A percentile compares a stretch with the other conserved stretches of the same genome.
Evolutionary conservation across 495 filamentous ascomycete species (phyloP).

Genomic region (Lasiosphaeria hispida): DNA sequence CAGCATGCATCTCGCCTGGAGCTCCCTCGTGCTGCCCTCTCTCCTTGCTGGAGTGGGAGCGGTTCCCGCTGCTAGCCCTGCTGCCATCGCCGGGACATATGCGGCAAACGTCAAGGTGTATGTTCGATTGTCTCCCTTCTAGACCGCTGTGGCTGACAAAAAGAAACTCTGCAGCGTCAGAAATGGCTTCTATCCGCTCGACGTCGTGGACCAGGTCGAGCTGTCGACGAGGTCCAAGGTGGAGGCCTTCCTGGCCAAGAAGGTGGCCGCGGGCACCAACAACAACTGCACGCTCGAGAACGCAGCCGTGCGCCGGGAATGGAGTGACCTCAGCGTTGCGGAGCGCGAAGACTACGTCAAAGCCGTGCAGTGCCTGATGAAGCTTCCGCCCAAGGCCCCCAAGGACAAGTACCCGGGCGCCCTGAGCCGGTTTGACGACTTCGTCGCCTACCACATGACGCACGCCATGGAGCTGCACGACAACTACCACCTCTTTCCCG

Average conservation of each 20-base stretch:
- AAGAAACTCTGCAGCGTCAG: background rate
- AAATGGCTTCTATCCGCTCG: background rate
- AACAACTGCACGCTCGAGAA: constrained; percentile 14
- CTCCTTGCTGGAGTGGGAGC: background rate
- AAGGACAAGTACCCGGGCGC: constrained; percentile 48
- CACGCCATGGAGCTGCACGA: constrained; percentile 50
- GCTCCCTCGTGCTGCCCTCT: background rate
- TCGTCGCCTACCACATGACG: constrained; percentile 49
- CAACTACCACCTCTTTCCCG: constrained; percentile 60
- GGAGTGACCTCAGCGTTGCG: constrained; percentile 32
- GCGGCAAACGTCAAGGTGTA: constrained; percentile 4
- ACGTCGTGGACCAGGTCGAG: constrained; percentile 6
- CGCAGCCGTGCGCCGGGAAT: background rate
- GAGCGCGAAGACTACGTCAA: constrained; percentile 53
- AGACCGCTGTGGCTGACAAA: background rate
- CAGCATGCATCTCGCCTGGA: background rate
- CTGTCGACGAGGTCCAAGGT: constrained; percentile 1
- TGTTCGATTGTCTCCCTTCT: background rate
- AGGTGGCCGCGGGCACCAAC: constrained; percentile 4
- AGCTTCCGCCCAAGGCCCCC: constrained; percentile 40
- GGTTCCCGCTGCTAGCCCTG: background rate
- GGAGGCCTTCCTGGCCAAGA: constrained; percentile 10
- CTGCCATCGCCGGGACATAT: constrained; percentile 1
- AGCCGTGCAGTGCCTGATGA: constrained; percentile 48
- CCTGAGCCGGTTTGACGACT: constrained; percentile 52